Percentiles rank a stretch among this genome's conserved stretches.
Evolutionary conservation across 208 protist species (phyloP).

Genomic region (Acanthamoeba lenticulata): DNA sequence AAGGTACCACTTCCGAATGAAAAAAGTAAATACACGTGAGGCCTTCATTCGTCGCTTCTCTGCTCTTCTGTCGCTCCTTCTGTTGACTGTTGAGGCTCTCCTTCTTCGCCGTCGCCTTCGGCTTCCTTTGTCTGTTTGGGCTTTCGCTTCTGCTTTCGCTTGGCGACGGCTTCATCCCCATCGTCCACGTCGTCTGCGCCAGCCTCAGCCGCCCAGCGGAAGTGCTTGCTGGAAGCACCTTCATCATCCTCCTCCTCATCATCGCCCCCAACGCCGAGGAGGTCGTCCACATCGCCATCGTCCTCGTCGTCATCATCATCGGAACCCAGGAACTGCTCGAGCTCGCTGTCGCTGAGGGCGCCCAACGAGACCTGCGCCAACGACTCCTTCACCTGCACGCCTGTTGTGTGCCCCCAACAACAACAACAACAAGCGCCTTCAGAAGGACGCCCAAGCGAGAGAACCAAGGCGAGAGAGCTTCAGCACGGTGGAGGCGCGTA

Average conservation of each 20-base stretch:
- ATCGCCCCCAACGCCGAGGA: background rate
- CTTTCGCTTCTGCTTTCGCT: background rate
- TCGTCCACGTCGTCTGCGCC: background rate
- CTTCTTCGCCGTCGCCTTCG: background rate
- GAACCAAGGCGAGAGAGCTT: too few relatives aligned
- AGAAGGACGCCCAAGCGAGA: too few relatives aligned
- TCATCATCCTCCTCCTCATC: background rate
- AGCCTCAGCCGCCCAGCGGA: too few relatives aligned
- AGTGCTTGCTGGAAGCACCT: too few relatives aligned
- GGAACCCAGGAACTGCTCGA: slow-evolving; percentile 47
- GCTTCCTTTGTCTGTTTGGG: background rate
- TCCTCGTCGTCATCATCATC: slow-evolving; percentile 34
- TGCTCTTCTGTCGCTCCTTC: background rate
- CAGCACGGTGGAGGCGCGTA: background rate
- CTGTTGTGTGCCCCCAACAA: background rate
- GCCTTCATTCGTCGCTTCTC: background rate
- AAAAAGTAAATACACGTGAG: too few relatives aligned
- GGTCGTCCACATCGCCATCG: background rate
- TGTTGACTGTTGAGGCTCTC: background rate
- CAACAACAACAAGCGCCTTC: too few relatives aligned
- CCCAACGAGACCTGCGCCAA: slow-evolving; percentile 35
- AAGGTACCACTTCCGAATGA: background rate
- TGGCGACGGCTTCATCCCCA: background rate
- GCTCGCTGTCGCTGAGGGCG: background rate
- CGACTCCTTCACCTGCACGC: slow-evolving; percentile 32